Evolutionary conservation across 2,329 filamentous ascomycete species (phyloP).

Genomic region (Cytospora piceae): DNA sequence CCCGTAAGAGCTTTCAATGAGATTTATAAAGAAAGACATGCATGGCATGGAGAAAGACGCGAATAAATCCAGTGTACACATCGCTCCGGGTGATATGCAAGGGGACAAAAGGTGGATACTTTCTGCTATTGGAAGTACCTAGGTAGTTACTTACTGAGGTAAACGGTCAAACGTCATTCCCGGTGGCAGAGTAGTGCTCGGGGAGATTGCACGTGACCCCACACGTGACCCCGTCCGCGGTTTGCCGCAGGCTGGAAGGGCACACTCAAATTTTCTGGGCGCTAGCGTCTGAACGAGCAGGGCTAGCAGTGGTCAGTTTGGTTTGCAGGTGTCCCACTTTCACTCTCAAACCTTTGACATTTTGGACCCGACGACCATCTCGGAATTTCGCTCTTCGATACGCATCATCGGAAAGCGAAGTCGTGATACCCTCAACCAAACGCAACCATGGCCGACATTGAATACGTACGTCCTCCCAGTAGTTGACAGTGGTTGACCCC

Average conservation of each 20-base stretch:
- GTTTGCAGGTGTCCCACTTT: slow-evolving; percentile 25
- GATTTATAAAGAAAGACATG: too few species aligned
- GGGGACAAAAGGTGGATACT: too few species aligned
- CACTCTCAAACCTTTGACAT: slow-evolving; percentile 23
- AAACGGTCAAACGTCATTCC: neutral
- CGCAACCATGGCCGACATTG: slow-evolving; percentile 75
- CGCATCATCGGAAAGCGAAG: slow-evolving; percentile 44
- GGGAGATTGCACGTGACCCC: neutral
- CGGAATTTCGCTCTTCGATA: slow-evolving; percentile 39
- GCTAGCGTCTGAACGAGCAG: slow-evolving; percentile 18
- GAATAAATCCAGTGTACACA: too few species aligned
- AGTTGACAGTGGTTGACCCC: neutral
- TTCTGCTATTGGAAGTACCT: neutral
- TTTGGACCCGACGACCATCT: slow-evolving; percentile 25
- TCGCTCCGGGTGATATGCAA: too few species aligned
- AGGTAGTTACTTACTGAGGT: neutral
- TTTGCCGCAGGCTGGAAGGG: neutral
- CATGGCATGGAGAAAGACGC: too few species aligned
- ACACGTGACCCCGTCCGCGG: slow-evolving; percentile 6
- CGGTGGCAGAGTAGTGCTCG: neutral
- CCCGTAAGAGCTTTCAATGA: too few species aligned
- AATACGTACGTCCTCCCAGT: slow-evolving; percentile 40
- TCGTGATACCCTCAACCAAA: slow-evolving; percentile 40
- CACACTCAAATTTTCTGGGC: slow-evolving; percentile 22
- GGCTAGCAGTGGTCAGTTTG: slow-evolving; percentile 9